Conservation (phyloP, 177 flowering plant species). For the Tripterygium wilfordii region DNA sequence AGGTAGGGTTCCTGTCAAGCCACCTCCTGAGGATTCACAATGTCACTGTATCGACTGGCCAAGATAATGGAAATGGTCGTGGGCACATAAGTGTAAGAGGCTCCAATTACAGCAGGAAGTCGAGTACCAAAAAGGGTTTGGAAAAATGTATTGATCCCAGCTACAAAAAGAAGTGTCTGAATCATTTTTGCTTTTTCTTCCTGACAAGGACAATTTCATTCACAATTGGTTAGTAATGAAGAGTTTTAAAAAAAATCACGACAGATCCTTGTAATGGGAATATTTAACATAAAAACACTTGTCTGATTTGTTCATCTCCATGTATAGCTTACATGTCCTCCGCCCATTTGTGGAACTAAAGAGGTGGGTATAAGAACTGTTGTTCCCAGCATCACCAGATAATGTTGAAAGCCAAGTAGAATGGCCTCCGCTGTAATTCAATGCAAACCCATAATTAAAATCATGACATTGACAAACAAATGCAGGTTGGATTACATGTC, state of each 20-base stretch:
- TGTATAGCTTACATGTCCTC: conserved; percentile 54
- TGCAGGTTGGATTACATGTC: too few relatives aligned
- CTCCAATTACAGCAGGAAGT: conserved; percentile 86
- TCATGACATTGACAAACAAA: not conserved
- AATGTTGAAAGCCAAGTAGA: conserved; percentile 91
- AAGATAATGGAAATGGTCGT: conserved; percentile 72
- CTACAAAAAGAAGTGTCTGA: conserved; percentile 86
- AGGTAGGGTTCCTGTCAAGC: too few relatives aligned
- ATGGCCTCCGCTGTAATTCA: conserved; percentile 84
- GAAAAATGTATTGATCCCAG: conserved; percentile 77
- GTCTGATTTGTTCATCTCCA: not conserved
- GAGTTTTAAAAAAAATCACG: not conserved
- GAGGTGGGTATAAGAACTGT: conserved; percentile 82
- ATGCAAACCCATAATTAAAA: conserved; percentile 3
- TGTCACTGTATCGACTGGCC: conserved; percentile 69
- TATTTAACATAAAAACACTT: not conserved
- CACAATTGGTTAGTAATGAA: too few relatives aligned
- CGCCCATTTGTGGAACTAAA: conserved; percentile 94
- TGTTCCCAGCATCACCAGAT: conserved; percentile 96
- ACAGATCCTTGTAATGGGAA: not conserved
- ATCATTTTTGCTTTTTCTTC: conserved; percentile 88
- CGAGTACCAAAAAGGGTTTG: conserved; percentile 86
- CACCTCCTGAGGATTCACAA: conserved; percentile 74
- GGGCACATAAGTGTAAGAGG: conserved; percentile 66
- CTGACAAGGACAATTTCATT: too few relatives aligned